Percentiles rank a stretch among this genome's conserved stretches.
phyloP scores from a whole-genome alignment of 2,329 filamentous ascomycete species.

The Stagonosporopsis rhizophila region DNA sequence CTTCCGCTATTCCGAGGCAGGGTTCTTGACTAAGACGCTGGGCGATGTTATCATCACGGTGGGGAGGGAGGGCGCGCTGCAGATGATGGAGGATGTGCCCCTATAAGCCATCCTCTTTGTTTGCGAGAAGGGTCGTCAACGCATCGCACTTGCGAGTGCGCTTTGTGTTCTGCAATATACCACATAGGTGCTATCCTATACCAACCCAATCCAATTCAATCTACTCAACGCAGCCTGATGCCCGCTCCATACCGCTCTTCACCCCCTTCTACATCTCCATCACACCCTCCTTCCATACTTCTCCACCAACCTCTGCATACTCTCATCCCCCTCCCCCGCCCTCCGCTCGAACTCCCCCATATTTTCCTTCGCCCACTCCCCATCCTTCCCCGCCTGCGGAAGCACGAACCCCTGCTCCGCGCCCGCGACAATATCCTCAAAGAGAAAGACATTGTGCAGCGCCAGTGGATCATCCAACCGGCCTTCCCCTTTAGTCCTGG shows the following conservation, averaged over 20 bases:
- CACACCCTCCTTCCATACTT: conserved; percentile 16
- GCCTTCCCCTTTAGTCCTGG: conserved; percentile 6
- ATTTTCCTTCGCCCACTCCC: conserved; percentile 32
- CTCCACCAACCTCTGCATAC: conserved; percentile 27
- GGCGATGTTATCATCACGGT: conserved; percentile 77
- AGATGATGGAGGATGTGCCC: conserved; percentile 75
- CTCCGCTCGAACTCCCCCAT: conserved; percentile 32
- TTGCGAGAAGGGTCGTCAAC: no score
- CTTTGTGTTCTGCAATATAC: conserved; percentile 8
- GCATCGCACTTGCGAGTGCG: neutral
- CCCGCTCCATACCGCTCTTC: no score
- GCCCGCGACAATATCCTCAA: conserved; percentile 36
- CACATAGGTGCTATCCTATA: conserved; percentile 12
- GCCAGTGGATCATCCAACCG: conserved; percentile 23
- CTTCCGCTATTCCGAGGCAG: conserved; percentile 77
- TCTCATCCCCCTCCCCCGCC: conserved; percentile 30
- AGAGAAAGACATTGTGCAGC: conserved; percentile 38
- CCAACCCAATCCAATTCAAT: neutral
- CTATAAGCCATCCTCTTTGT: conserved; percentile 49
- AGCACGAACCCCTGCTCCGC: conserved; percentile 37
- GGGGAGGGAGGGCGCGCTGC: conserved; percentile 67
- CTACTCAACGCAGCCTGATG: no score
- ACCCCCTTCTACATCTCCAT: no score
- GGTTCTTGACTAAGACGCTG: conserved; percentile 74
- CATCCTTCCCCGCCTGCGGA: conserved; percentile 33